phyloP scores from a whole-genome alignment of 768 basidiomycete genomes.

The Serpula lacrymans region DNA sequence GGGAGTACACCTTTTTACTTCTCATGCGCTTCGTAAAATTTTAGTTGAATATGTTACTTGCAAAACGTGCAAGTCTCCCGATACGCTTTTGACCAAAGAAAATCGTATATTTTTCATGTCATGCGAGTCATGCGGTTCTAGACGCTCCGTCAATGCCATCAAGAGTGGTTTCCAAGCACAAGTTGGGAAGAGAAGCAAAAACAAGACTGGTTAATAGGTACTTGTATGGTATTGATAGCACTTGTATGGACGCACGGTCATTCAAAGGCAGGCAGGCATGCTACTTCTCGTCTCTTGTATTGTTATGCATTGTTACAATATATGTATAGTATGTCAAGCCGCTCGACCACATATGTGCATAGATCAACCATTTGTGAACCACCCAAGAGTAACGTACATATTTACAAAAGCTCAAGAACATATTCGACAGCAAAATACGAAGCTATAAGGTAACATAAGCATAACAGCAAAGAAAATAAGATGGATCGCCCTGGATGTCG shows the following conservation, averaged over 20 bases:
- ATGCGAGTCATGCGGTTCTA: constrained; percentile 86
- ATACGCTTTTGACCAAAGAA: constrained; percentile 95
- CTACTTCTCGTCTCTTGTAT: neutral
- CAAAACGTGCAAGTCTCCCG: constrained; percentile 99
- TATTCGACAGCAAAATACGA: constrained; percentile 5
- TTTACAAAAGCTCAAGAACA: neutral
- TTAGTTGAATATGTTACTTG: constrained; percentile 97
- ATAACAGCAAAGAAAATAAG: neutral
- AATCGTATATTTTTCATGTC: constrained; percentile 99
- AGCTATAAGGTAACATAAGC: constrained; percentile 9
- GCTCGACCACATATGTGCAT: constrained; percentile 15
- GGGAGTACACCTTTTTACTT: neutral
- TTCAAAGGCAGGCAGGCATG: no score
- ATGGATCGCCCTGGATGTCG: neutral
- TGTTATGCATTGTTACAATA: neutral
- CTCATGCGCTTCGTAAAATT: neutral
- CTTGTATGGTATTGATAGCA: neutral
- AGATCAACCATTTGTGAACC: constrained; percentile 16
- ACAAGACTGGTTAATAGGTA: constrained; percentile 57
- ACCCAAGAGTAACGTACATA: neutral
- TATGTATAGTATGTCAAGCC: constrained; percentile 1
- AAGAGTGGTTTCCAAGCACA: constrained; percentile 99
- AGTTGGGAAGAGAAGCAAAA: constrained; percentile 80
- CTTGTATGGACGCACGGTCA: constrained; percentile 1
- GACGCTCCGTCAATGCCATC: constrained; percentile 92